Base-by-base conservation (phyloP, 2,329 filamentous ascomycete species). In the Colletotrichum musae region DNA sequence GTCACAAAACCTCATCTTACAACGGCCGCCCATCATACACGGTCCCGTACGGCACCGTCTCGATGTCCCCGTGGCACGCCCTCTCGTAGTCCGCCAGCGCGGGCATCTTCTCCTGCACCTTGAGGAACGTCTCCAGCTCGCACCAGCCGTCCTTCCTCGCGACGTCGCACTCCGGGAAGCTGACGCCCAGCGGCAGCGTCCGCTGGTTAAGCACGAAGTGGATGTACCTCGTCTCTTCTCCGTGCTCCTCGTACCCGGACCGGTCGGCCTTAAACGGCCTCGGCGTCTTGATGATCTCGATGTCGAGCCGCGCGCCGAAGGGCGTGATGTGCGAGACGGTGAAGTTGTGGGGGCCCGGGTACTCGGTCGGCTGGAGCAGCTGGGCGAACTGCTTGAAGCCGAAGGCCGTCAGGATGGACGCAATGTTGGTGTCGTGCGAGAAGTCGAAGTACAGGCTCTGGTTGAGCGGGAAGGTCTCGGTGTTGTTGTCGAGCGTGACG, bases 401-500 rank as follows among this genome's bases (percentile, higher is more conserved):
- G 70, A 95, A 92, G 0, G 93, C 92, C 0, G 91, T 89, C 4
- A 94, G 81, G 72, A 94, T 87, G 28, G 87, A 87, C 73, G 91
- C 84, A 69, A 93, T 93, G 76, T 92, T 93, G 39, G 91, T 92
- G 79, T 95, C 93, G 78, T 95, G 93, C 16, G 88, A 91, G 77
- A 94, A 94, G 81, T 94, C 93, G 58, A 94, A 87, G 78, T 94
- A 94, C 16, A 95, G 83, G 24, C 83, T 87, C 76, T 95, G 93
- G 75, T 94, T 88, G 4, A 93, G 80, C 0, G 93, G 93, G 77
- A 95, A 95, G 0, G 92, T 94, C 43, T 83, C 82, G 0, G 85
- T 85, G 78, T 86, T 93, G 75, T 85, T 88, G 80, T 93, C 91
- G 36, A 93, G 86, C 0, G 92, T 93, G n/a, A 87, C 84, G 76